Evolutionary conservation across 306 rosid species (phyloP), one percentile per base, ranked within the genome.

Genomic region (Lathyrus sativus): DNA sequence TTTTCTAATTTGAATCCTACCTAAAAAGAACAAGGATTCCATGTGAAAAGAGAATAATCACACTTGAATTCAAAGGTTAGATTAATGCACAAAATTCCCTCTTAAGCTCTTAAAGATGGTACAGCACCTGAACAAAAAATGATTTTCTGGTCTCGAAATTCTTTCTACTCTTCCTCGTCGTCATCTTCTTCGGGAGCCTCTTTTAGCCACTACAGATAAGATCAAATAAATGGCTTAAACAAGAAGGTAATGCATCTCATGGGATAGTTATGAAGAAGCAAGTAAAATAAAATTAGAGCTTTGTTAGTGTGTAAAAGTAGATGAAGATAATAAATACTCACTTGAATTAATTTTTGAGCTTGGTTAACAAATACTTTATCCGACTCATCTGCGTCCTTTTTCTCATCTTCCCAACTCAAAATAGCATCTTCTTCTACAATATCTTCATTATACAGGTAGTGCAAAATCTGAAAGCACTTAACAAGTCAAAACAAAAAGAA

Each of bases 401-500:
- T 91, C 84, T 95, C 99, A 42, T 87, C 96, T 17, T 85, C 95
- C 99, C 97, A 95, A 77, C 84, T 84, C 59, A 91, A 74, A 85
- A 95, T 77, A 38, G 99, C 99, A 29, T 90, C 95, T 87, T 95
- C 99, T 63, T 73, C 83, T 61, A 95, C 44, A 53, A 88, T 65
- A 43, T 95, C 99, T 75, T 87, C 85, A 31, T 85, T 79, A 51
- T 95, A 95, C 70, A 95, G 73, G 67, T 74, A 79, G 42, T 55
- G 75, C 79, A 95, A 74, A 50, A 95, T 84, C 99, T 95, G 89
- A 60, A 41, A 42, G 68, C 54, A 43, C 33, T 18, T 49, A 74
- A 70, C 9, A 76, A 43, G 57, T 49, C 49, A 62, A 5, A 38
- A 70, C 12, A 61, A 45, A 59, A 18, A 31, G 55, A 9, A 3